Evolutionary conservation across 2,329 filamentous ascomycete species (phyloP).

Genomic region (Trichoderma endophyticum): DNA sequence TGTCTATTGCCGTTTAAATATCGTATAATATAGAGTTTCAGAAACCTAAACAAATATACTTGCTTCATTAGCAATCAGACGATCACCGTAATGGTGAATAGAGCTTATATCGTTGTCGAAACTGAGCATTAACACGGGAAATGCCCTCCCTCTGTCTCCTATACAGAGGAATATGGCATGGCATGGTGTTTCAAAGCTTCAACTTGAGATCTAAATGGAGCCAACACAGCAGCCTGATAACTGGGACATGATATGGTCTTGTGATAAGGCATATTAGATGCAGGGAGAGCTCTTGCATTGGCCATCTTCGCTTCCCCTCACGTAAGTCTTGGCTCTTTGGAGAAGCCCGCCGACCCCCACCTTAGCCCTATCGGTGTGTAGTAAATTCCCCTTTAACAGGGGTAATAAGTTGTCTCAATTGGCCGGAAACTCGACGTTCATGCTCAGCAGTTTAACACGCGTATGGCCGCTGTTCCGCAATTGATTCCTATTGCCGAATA

Average conservation of each 20-base stretch:
- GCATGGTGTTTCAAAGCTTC: not conserved
- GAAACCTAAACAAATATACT: not conserved
- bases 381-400: not conserved
- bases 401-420: not conserved
- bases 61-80: too few species aligned
- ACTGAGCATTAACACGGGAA: too few species aligned
- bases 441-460: not conserved
- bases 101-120: too few species aligned
- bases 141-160: too few species aligned
- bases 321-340: not conserved
- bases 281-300: not conserved
- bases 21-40: not conserved
- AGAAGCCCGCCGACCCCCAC: not conserved
- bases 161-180: too few species aligned
- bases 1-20: not conserved
- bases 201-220: not conserved
- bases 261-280: not conserved
- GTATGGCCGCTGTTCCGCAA: not conserved
- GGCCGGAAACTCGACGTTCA: not conserved
- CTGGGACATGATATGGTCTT: not conserved
- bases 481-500: not conserved
- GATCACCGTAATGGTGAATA: too few species aligned
- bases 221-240: not conserved
- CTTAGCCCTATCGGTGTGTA: not conserved
- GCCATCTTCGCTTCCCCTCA: not conserved